These are phyloP conservation scores for Andrographis paniculata DNA, from an alignment of 305 asterid species.

Conservation along the genomic window DNA sequence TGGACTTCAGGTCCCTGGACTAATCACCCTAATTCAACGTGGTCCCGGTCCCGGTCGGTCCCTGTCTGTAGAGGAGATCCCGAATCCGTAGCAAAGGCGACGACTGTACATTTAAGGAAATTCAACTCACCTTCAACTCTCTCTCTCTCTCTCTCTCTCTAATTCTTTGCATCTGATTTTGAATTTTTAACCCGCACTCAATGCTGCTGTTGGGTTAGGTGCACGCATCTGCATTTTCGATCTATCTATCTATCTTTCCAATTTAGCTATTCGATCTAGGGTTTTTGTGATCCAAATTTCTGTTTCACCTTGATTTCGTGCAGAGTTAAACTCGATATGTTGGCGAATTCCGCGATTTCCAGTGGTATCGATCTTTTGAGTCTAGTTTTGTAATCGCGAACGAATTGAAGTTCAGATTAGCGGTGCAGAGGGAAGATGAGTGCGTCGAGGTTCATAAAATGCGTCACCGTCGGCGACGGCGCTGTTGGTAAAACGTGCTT, in stretches of 20 bases:
- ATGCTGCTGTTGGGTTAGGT: conserved; percentile 34
- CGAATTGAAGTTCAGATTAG: conserved; percentile 4
- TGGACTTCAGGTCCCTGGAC: too few species aligned
- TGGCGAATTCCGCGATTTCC: conserved; percentile 13
- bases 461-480: conserved; percentile 82
- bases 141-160: conserved; percentile 1
- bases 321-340: conserved; percentile 20
- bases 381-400: conserved; percentile 1
- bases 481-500: conserved; percentile 83
- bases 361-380: conserved; percentile 12
- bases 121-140: background rate
- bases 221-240: conserved; percentile 22
- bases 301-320: conserved; percentile 7
- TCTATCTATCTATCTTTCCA: conserved; percentile 8
- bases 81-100: too few species aligned
- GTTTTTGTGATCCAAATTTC: conserved; percentile 10
- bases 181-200: conserved; percentile 18
- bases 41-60: too few species aligned
- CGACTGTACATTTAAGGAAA: too few species aligned
- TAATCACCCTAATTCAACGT: too few species aligned
- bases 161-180: background rate
- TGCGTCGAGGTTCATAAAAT: conserved; percentile 71
- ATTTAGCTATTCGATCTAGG: conserved; percentile 19
- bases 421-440: conserved; percentile 43
- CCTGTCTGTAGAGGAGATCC: too few species aligned